Evolutionary conservation across 1,139 yeast genomes (phyloP).

Genomic region (Protomyces lactucae-debilis): DNA sequence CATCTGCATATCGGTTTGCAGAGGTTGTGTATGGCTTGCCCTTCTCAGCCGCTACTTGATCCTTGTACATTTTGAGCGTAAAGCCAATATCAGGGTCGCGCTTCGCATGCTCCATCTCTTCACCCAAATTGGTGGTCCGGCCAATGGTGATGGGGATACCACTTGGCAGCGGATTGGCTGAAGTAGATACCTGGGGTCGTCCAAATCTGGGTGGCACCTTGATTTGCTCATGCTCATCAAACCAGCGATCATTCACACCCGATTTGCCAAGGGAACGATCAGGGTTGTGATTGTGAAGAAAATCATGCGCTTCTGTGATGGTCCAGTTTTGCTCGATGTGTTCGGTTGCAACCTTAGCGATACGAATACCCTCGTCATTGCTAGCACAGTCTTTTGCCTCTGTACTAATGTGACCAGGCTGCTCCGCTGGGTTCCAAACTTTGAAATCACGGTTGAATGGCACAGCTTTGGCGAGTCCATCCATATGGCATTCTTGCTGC

Average conservation of each 20-base stretch:
- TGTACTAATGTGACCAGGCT: constrained; percentile 1
- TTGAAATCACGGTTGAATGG: constrained; percentile 14
- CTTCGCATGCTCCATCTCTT: constrained; percentile 26
- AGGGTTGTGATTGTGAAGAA: neutral
- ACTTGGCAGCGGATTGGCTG: constrained; percentile 25
- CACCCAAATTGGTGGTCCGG: constrained; percentile 11
- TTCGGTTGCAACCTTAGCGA: constrained; percentile 13
- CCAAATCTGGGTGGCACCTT: constrained; percentile 14
- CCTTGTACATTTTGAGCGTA: constrained; percentile 17
- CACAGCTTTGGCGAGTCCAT: constrained; percentile 40
- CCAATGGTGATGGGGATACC: constrained; percentile 16
- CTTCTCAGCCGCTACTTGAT: neutral
- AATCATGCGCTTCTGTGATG: constrained; percentile 14
- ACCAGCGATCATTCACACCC: constrained; percentile 8
- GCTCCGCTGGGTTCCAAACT: constrained; percentile 18
- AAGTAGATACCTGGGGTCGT: constrained; percentile 19
- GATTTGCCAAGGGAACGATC: constrained; percentile 2
- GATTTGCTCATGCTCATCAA: constrained; percentile 8
- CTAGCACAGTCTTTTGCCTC: neutral
- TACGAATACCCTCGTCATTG: constrained; percentile 3
- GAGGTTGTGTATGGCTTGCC: constrained; percentile 4
- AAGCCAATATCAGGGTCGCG: constrained; percentile 25
- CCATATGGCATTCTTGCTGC: constrained; percentile 62
- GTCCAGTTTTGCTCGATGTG: constrained; percentile 21
- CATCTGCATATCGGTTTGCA: neutral